These are phyloP conservation scores for Russula emetica DNA, from an alignment of 768 basidiomycete genomes.

Conservation along the genomic window DNA sequence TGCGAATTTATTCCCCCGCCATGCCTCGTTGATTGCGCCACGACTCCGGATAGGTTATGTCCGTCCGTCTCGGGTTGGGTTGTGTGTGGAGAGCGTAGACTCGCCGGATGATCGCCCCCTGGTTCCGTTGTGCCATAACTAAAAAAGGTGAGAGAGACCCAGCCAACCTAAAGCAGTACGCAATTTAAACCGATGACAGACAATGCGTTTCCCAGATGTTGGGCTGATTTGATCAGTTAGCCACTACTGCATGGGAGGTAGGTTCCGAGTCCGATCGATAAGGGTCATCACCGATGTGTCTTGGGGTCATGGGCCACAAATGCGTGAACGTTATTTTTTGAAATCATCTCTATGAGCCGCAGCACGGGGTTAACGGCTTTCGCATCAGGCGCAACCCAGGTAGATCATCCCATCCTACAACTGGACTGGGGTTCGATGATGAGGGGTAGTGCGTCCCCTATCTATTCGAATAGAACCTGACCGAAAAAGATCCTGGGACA, in stretches of 20 bases:
- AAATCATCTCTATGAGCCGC: slow-evolving; percentile 7
- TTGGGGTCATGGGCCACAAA: slow-evolving; percentile 11
- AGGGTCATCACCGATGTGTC: slow-evolving; percentile 1
- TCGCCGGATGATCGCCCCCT: slow-evolving; percentile 13
- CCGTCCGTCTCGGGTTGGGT: neutral
- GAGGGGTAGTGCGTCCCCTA: neutral
- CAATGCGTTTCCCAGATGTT: slow-evolving; percentile 20
- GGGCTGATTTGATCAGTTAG: slow-evolving; percentile 20
- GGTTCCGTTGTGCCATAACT: slow-evolving; percentile 13
- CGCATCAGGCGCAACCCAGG: neutral
- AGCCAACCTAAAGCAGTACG: slow-evolving; percentile 1
- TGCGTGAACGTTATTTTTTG: slow-evolving; percentile 3
- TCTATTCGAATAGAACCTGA: slow-evolving; percentile 12
- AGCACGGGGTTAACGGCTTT: slow-evolving; percentile 15
- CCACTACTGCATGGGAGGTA: slow-evolving; percentile 5
- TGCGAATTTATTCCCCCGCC: slow-evolving; percentile 6
- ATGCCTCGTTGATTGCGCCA: slow-evolving; percentile 17
- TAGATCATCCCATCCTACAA: neutral
- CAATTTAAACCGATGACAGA: slow-evolving; percentile 3
- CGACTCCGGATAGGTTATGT: slow-evolving; percentile 2
- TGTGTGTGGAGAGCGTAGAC: neutral
- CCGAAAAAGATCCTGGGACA: neutral
- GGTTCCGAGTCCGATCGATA: slow-evolving; percentile 22
- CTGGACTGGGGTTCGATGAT: neutral
- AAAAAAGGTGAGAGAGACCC: slow-evolving; percentile 9